Percentiles rank a stretch among this genome's conserved stretches.
These are phyloP conservation scores for Polygonum maritimum DNA, from an alignment of 148 eudicot genomes.

Conservation along the genomic window DNA sequence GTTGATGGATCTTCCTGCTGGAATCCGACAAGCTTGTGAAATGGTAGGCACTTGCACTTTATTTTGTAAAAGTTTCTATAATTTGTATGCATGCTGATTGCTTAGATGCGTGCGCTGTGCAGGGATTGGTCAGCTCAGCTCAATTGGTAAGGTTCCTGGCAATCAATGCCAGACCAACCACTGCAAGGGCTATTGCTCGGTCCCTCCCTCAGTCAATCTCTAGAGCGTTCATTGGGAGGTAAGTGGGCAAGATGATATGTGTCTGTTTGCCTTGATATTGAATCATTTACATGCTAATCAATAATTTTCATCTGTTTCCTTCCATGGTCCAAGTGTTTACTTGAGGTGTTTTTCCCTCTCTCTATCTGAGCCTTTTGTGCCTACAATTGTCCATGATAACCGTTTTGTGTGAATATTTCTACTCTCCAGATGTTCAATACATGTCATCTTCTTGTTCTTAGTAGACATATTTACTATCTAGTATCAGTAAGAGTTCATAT, in stretches of 20 bases:
- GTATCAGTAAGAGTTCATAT: background rate
- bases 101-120: constrained; percentile 13
- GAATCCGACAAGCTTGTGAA: constrained; percentile 86
- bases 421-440: background rate
- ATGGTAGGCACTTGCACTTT: constrained; percentile 34
- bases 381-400: background rate
- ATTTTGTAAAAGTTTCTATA: background rate
- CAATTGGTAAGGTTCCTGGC: constrained; percentile 75
- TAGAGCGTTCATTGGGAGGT: constrained; percentile 95
- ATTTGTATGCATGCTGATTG: constrained; percentile 13
- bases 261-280: background rate
- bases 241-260: background rate
- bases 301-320: background rate
- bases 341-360: background rate
- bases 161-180: constrained; percentile 84
- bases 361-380: background rate
- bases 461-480: background rate
- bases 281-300: constrained; percentile 4
- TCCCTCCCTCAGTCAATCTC: constrained; percentile 75
- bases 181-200: constrained; percentile 72
- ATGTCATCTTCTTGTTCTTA: background rate
- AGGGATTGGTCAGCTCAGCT: constrained; percentile 97
- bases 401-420: background rate
- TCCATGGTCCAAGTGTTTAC: background rate
- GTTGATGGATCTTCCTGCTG: constrained; percentile 89